Conservation (phyloP, 345 rosid species). For the Aegle marmelos region DNA sequence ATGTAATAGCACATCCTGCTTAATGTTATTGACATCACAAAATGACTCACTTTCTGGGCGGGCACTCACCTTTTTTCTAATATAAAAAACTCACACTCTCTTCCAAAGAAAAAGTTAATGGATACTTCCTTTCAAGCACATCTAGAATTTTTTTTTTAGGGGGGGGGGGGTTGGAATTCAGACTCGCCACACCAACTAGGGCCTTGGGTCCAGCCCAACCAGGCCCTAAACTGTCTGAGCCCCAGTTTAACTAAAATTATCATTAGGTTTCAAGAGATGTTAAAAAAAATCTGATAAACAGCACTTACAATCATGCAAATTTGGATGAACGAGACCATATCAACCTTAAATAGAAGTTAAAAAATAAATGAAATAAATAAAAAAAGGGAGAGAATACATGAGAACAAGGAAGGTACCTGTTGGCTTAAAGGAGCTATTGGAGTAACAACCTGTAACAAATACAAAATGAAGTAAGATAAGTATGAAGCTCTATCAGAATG, state of each 20-base stretch:
- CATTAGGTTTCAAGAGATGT: not conserved
- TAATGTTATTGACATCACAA: not conserved
- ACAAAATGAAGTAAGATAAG: not conserved
- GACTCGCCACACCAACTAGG: no score
- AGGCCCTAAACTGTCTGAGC: no score
- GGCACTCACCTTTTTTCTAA: not conserved
- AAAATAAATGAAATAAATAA: not conserved
- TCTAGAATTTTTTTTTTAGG: no score
- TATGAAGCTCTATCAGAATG: not conserved
- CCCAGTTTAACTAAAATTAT: not conserved
- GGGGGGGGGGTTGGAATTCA: no score
- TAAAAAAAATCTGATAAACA: not conserved
- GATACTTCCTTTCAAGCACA: not conserved
- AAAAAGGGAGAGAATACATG: not conserved
- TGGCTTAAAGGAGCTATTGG: constrained; percentile 98
- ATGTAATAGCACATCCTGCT: not conserved
- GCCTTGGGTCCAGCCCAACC: no score
- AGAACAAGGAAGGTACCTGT: constrained; percentile 51
- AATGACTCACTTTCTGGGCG: not conserved
- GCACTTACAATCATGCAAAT: not conserved
- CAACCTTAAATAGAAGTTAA: not conserved
- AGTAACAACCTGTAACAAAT: constrained; percentile 75
- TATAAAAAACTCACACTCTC: not conserved
- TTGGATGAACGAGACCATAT: not conserved
- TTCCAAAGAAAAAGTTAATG: not conserved